These are phyloP conservation scores for Fusarium sp. DNA, from an alignment of 2,329 filamentous ascomycete species.

Conservation along the genomic window DNA sequence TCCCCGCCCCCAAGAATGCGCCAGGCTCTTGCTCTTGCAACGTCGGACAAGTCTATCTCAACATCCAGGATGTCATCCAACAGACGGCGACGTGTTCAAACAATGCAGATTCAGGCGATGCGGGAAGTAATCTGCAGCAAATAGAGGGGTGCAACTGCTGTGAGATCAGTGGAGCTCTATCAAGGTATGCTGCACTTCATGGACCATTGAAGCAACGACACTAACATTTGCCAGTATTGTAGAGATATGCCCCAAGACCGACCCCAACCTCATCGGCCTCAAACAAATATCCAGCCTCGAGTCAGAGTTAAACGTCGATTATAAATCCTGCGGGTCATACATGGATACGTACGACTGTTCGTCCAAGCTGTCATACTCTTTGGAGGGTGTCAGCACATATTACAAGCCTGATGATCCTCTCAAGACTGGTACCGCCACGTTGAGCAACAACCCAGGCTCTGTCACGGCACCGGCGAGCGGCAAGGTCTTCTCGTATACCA, in stretches of 20 bases:
- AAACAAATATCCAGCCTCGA: not conserved
- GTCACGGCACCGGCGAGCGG: not conserved
- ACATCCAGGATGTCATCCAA: not conserved
- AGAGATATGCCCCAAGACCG: not conserved
- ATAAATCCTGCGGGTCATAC: not conserved
- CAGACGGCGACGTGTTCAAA: not conserved
- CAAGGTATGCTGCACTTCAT: not conserved
- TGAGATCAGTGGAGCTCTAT: not conserved
- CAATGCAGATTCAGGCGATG: not conserved
- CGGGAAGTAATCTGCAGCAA: not conserved
- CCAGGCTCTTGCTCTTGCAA: not conserved
- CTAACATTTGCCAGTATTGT: not conserved
- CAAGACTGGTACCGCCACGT: not conserved
- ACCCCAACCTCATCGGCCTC: not conserved
- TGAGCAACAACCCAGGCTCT: not conserved
- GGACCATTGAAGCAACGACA: fast-evolving
- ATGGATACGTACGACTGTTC: not conserved
- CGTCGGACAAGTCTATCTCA: not conserved
- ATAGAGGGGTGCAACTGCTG: not conserved
- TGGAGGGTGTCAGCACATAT: not conserved
- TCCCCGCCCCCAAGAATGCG: not conserved
- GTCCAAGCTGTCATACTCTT: not conserved
- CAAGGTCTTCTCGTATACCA: not conserved
- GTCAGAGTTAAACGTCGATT: not conserved
- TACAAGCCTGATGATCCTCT: not conserved